These are phyloP conservation scores for Ophidiomyces ophidiicola DNA, from an alignment of 2,329 filamentous ascomycete species.

Conservation along the genomic window DNA sequence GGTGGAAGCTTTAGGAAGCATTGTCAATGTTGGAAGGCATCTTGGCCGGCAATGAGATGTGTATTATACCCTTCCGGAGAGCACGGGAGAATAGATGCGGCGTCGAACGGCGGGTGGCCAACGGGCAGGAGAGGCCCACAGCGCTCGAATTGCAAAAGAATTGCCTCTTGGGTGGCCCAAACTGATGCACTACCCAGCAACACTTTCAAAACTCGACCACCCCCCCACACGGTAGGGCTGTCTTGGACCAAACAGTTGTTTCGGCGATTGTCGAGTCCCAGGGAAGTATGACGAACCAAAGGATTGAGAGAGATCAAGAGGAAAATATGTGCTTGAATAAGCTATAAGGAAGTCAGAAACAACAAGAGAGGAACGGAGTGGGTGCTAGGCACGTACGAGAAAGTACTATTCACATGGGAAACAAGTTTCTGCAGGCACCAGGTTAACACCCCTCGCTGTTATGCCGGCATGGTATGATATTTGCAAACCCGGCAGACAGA, in stretches of 20 bases:
- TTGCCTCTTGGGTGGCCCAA: not conserved
- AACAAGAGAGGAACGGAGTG: not conserved
- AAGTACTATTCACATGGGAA: constrained; percentile 5
- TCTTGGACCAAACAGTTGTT: constrained; percentile 1
- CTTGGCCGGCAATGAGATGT: constrained; percentile 30
- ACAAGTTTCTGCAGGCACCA: too few relatives aligned
- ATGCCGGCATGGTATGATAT: too few relatives aligned
- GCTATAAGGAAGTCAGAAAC: constrained; percentile 1
- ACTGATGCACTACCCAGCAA: not conserved
- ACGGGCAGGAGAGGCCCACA: not conserved
- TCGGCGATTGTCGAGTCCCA: not conserved
- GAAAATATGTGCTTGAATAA: not conserved
- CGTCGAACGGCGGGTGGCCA: too few relatives aligned
- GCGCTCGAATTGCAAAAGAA: not conserved
- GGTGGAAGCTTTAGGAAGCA: constrained; percentile 32
- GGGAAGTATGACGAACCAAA: not conserved
- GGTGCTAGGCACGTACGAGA: not conserved
- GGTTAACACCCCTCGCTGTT: too few relatives aligned
- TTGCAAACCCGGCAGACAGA: too few relatives aligned
- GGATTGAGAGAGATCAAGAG: not conserved
- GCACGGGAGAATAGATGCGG: constrained; percentile 21
- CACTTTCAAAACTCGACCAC: constrained; percentile 1
- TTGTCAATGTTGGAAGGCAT: constrained; percentile 33
- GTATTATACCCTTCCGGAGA: constrained; percentile 33
- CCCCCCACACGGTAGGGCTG: not conserved